phyloP scores from a whole-genome alignment of 225 moss, liverwort and hornwort genomes.

The Straminergon stramineum region DNA sequence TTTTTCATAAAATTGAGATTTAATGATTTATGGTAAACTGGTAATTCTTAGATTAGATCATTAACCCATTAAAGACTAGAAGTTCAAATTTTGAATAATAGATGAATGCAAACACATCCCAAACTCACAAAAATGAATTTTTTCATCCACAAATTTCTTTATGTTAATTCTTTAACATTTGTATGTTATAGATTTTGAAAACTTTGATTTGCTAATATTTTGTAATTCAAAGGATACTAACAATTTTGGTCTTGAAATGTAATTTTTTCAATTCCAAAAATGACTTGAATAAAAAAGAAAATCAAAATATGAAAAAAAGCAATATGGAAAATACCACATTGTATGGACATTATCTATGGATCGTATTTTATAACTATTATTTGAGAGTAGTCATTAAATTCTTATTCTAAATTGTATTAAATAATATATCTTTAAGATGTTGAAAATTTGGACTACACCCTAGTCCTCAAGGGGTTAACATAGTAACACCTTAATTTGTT shows the following conservation, averaged over 20 bases:
- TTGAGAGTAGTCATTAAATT: not conserved
- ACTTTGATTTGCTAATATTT: not conserved
- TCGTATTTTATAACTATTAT: not conserved
- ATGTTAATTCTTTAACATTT: not conserved
- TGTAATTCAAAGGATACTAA: too few species aligned
- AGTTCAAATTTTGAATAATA: not conserved
- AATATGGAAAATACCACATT: too few species aligned
- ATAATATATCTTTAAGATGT: fast-evolving
- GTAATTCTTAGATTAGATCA: not conserved
- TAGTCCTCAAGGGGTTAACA: fast-evolving
- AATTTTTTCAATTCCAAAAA: not conserved
- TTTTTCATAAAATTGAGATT: not conserved
- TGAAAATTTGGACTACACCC: not conserved
- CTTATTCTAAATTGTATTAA: not conserved
- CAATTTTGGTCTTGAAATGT: fast-evolving
- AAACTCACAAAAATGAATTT: not conserved
- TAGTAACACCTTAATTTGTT: not conserved
- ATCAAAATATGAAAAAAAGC: not conserved
- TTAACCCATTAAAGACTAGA: not conserved
- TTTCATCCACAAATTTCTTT: not conserved
- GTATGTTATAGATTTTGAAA: fast-evolving
- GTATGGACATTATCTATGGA: not conserved
- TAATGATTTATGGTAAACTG: fast-evolving
- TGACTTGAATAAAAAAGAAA: not conserved
- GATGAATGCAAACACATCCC: not conserved